Evolutionary conservation across 1,284 basidiomycete genomes (phyloP).

Genomic region (Malassezia restricta): DNA sequence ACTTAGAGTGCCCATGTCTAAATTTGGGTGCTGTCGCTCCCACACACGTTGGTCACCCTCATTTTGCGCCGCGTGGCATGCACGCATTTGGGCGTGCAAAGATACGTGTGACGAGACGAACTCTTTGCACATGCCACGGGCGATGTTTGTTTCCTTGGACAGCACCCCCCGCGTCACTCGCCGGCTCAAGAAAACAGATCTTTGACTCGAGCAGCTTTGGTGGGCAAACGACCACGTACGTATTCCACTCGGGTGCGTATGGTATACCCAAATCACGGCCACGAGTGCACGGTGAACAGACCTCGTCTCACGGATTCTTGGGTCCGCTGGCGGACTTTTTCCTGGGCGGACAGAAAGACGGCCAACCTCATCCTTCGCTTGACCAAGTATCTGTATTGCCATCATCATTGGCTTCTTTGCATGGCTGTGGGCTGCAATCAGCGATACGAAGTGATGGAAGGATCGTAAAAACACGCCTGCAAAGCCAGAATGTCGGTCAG

Average conservation of each 20-base stretch:
- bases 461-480: conserved; percentile 35
- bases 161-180: background rate
- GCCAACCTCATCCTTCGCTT: conserved; percentile 14
- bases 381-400: conserved; percentile 14
- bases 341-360: conserved; percentile 9
- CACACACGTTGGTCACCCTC: too few species aligned
- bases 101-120: too few species aligned
- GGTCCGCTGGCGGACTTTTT: conserved; percentile 37
- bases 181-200: background rate
- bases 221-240: background rate
- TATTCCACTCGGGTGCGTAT: conserved; percentile 47
- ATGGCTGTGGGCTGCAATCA: conserved; percentile 23
- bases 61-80: too few species aligned
- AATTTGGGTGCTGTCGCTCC: background rate
- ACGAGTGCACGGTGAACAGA: conserved; percentile 1
- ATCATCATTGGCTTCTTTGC: conserved; percentile 5
- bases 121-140: too few species aligned
- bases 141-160: too few species aligned
- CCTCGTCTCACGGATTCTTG: conserved; percentile 28
- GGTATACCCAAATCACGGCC: conserved; percentile 47
- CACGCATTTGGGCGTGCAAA: too few species aligned
- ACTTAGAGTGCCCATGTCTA: background rate
- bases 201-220: background rate
- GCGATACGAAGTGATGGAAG: conserved; percentile 36
- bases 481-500: conserved; percentile 65